Evolutionary conservation across 192 early-diverging fungal genomes (phyloP), one percentile per base, ranked within the genome.

Genomic region (Coemansia sp.): DNA sequence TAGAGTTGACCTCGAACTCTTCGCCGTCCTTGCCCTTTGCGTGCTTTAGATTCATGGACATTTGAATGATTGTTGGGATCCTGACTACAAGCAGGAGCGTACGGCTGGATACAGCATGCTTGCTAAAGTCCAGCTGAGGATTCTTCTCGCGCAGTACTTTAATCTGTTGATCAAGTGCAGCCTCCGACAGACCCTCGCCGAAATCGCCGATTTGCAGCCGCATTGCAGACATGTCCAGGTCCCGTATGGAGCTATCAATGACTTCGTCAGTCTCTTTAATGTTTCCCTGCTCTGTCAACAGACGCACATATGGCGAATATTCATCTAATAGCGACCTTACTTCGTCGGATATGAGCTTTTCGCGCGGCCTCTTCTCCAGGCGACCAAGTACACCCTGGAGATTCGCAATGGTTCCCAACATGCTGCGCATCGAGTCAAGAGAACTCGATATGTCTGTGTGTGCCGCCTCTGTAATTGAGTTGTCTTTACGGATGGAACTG

Each of bases 401-500:
- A 32, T 64, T 63, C 16, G 70, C 55, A 64, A 81, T 71, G 11
- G 73, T 69, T 1, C 33, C 64, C 14, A 81, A 30, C 78, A 81
- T 81, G 60, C 45, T 48, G 31, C 68, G 73, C 69, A 81, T 66
- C 5, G 70, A 66, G 0, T 75, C 73, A n/a, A 81, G 63, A 17
- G 78, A 76, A 48, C 33, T 69, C 17, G 66, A 45, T 31, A 81
- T 81, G 48, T 81, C 78, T 16, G 70, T 75, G 16, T 72, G 73
- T 12, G 73, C 73, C 0, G 78, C 78, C 36, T 81, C 78, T 2
- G 67, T 54, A 12, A 81, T 70, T 6, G 78, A 81, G 32, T 76
- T 76, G 64, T 81, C 73, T 54, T 81, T 81, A 57, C 78, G 78
- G 25, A 81, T 81, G 14, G 78, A 72, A 60, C 73, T 70, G 49